Evolutionary conservation across 129 eudicot species (phyloP).

Genomic region (Saussurea involucrata): DNA sequence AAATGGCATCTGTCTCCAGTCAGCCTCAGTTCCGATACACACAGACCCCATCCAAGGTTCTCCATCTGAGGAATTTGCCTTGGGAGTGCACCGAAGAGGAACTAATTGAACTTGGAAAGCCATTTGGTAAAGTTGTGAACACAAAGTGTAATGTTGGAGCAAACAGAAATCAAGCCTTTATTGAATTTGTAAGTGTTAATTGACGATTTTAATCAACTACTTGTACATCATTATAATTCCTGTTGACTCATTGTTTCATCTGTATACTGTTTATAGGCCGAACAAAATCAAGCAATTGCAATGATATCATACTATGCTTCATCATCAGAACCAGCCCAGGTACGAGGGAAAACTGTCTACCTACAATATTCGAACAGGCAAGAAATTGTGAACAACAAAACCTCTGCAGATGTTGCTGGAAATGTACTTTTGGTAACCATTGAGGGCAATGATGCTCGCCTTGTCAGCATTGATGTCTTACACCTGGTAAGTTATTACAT

Average conservation of each 20-base stretch:
- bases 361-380: constrained; percentile 96
- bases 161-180: constrained; percentile 88
- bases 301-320: constrained; percentile 98
- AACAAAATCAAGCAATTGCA: constrained; percentile 85
- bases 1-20: constrained; percentile 83
- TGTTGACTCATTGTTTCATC: neutral
- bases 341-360: constrained; percentile 95
- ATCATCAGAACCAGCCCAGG: constrained; percentile 97
- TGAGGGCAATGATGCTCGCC: constrained; percentile 87
- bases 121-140: constrained; percentile 91
- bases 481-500: constrained; percentile 76
- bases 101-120: constrained; percentile 75
- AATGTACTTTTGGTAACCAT: constrained; percentile 93
- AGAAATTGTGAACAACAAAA: constrained; percentile 98
- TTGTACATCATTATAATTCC: neutral
- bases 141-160: constrained; percentile 98
- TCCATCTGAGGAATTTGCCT: constrained; percentile 89
- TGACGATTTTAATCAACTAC: neutral
- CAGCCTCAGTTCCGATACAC: constrained; percentile 97
- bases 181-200: constrained; percentile 70
- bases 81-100: constrained; percentile 99
- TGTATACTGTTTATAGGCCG: constrained; percentile 48
- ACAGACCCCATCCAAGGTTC: constrained; percentile 91
- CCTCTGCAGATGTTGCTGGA: constrained; percentile 98
- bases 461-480: constrained; percentile 89